Evolutionary conservation across 2,329 filamentous ascomycete species (phyloP).

Genomic region (Zymoseptoria crescenta): DNA sequence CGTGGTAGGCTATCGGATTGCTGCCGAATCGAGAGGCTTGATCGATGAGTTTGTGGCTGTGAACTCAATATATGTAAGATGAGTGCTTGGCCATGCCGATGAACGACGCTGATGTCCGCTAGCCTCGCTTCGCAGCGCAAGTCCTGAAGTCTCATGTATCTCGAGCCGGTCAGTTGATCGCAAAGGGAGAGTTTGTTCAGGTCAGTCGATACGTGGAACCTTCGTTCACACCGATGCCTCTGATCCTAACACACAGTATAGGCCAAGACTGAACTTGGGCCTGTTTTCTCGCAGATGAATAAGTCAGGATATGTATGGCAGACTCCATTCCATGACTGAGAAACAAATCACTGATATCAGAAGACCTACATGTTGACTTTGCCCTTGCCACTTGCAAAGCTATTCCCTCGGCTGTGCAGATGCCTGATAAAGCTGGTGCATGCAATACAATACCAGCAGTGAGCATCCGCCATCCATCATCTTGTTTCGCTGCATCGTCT

Average conservation of each 20-base stretch:
- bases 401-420: slow-evolving; percentile 29
- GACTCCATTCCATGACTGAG: not conserved
- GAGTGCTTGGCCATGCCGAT: not conserved
- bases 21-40: slow-evolving; percentile 49
- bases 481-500: not conserved
- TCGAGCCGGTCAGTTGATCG: slow-evolving; percentile 4
- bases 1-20: slow-evolving; percentile 47
- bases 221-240: not conserved
- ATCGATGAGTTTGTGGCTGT: slow-evolving; percentile 49
- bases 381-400: slow-evolving; percentile 12
- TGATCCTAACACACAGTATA: not conserved
- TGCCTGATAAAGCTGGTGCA: slow-evolving; percentile 39
- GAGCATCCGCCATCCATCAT: not conserved
- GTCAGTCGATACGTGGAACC: not conserved
- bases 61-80: slow-evolving; percentile 46
- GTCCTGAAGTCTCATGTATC: slow-evolving; percentile 6
- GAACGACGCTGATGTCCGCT: not conserved
- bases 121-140: slow-evolving; percentile 9
- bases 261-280: slow-evolving; percentile 4
- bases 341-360: not conserved
- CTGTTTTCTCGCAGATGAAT: slow-evolving; percentile 41
- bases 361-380: slow-evolving; percentile 16
- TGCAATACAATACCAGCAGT: slow-evolving; percentile 11
- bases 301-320: slow-evolving; percentile 42
- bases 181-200: not conserved